Percentiles rank a stretch among this genome's conserved stretches.
These are phyloP conservation scores for Phytophthora fragariaefolia DNA, from an alignment of 352 stramenopile genomes.

Conservation along the genomic window DNA sequence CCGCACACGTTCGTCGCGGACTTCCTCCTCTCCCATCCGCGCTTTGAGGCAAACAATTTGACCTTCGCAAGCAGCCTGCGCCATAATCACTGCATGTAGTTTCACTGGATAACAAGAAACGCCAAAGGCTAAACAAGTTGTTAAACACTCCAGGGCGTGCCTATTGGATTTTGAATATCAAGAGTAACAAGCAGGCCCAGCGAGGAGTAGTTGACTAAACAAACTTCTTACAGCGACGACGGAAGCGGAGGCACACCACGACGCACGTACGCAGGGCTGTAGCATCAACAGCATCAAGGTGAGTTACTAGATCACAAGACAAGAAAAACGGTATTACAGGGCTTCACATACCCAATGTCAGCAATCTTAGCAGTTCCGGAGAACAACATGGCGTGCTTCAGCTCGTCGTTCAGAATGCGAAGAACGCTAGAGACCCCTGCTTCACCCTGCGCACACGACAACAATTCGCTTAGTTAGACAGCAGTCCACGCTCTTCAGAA, in stretches of 20 bases:
- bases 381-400: slow-evolving; percentile 94
- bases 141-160: no score
- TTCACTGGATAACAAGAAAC: not conserved
- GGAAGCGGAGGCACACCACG: slow-evolving; percentile 35
- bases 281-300: not conserved
- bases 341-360: slow-evolving; percentile 68
- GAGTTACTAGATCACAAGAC: not conserved
- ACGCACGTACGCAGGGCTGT: slow-evolving; percentile 42
- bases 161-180: slow-evolving; percentile 16
- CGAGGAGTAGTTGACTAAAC: slow-evolving; percentile 7
- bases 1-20: slow-evolving; percentile 30
- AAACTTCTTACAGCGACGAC: slow-evolving; percentile 37
- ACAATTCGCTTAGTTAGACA: not conserved
- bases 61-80: not conserved
- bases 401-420: slow-evolving; percentile 91
- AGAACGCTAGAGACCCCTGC: slow-evolving; percentile 89
- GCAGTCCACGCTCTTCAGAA: no score
- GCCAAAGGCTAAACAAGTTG: slow-evolving; percentile 14
- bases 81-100: not conserved
- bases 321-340: not conserved
- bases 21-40: slow-evolving; percentile 26
- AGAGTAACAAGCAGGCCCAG: slow-evolving; percentile 7
- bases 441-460: slow-evolving; percentile 62
- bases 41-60: slow-evolving; percentile 35
- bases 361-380: slow-evolving; percentile 64